phyloP scores from a whole-genome alignment of 257 asterid species.

The Sherardia arvensis region DNA sequence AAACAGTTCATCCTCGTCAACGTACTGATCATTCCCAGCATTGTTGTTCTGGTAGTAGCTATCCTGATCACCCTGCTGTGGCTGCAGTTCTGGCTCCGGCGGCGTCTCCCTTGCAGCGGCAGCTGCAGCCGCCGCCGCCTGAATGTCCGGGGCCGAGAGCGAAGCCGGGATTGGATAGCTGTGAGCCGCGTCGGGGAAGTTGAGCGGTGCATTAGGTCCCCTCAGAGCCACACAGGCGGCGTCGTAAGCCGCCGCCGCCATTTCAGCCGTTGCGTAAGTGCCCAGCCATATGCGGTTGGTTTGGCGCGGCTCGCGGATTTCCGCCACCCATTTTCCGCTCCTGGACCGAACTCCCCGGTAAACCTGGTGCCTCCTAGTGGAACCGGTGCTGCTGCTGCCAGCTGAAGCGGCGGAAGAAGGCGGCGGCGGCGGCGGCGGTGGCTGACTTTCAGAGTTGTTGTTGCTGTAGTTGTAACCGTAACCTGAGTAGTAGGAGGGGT shows the following conservation, averaged over 20 bases:
- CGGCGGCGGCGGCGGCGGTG: not conserved
- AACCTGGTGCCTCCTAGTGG: not conserved
- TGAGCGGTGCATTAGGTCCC: not conserved
- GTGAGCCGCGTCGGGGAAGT: not conserved
- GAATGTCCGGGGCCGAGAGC: not conserved
- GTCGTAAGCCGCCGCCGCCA: constrained; percentile 1
- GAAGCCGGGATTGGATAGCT: not conserved
- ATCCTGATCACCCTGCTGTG: not conserved
- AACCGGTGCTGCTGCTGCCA: not conserved
- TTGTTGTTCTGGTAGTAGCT: not conserved
- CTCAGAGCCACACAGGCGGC: not conserved
- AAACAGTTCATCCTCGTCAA: not conserved
- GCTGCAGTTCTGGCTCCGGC: not conserved
- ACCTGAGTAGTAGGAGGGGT: not conserved
- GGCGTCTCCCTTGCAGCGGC: not conserved
- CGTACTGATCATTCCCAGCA: not conserved
- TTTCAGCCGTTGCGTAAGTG: not conserved
- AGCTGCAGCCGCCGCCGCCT: not conserved
- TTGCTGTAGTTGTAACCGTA: too few species aligned
- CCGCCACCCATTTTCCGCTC: not conserved
- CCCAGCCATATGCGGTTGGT: not conserved
- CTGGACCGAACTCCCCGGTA: not conserved
- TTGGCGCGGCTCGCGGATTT: not conserved
- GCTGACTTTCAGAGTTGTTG: not conserved
- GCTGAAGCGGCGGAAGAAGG: not conserved